Evolutionary conservation across 495 filamentous ascomycete genomes (phyloP).

Genomic region (Penicillium paradoxum): DNA sequence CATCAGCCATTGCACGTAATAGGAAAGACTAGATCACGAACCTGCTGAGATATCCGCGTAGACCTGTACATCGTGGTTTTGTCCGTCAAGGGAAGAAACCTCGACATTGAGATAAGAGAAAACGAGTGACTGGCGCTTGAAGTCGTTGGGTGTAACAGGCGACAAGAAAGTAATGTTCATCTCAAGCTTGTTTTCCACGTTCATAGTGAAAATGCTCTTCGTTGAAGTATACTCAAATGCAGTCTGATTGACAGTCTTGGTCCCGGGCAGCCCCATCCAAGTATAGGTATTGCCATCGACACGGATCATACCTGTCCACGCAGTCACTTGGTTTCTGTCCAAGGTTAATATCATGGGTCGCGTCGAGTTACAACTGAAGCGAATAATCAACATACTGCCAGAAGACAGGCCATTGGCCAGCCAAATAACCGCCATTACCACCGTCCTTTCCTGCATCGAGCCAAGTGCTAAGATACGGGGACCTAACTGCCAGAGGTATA

Average conservation of each 20-base stretch:
- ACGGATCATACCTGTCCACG: conserved; percentile 53
- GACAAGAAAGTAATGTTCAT: conserved; percentile 57
- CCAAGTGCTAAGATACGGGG: conserved; percentile 56
- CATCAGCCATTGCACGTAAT: conserved; percentile 1
- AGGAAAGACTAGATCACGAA: conserved; percentile 19
- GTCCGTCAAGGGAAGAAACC: conserved; percentile 49
- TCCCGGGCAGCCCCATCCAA: conserved; percentile 50
- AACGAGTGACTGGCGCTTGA: conserved; percentile 49
- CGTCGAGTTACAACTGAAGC: neutral
- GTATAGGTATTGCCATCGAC: conserved; percentile 51
- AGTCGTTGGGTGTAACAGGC: conserved; percentile 51
- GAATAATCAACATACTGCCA: conserved; percentile 44
- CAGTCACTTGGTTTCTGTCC: conserved; percentile 43
- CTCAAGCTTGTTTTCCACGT: conserved; percentile 40
- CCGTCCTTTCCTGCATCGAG: conserved; percentile 46
- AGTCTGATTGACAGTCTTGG: conserved; percentile 44
- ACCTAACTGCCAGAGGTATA: conserved; percentile 53
- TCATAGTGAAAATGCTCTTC: conserved; percentile 52
- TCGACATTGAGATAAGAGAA: conserved; percentile 55
- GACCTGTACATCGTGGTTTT: conserved; percentile 50
- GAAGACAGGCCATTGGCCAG: conserved; percentile 54
- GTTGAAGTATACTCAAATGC: conserved; percentile 55
- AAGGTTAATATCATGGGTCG: neutral
- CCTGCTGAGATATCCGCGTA: conserved; percentile 59
- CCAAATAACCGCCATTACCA: conserved; percentile 54